Evolutionary conservation across 2,329 filamentous ascomycete species (phyloP), one percentile per base, ranked within the genome.

Genomic region (Botrytis byssoidea): DNA sequence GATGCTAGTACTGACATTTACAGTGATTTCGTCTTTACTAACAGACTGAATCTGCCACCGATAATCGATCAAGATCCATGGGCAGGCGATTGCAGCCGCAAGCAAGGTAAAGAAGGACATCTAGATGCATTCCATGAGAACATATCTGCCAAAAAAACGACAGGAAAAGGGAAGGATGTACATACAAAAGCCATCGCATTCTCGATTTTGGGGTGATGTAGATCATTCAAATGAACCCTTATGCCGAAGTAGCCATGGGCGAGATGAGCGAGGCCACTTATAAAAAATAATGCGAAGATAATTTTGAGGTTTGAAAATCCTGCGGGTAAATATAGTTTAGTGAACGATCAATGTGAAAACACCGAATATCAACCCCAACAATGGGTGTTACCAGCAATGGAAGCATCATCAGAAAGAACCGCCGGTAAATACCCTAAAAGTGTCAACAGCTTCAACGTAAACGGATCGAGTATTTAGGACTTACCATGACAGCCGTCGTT

Each of bases 91-190:
- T 29, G 51, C 51, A 29, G 51, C 51, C 6, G 51, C 51, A 29
- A 55, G 51, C 51, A 29, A 18, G 5, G 51, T 55, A 14, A 55
- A 55, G n/a, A 55, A 55, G n/a, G 51, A 55, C 7, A 55, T 29
- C 51, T 55, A 55, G 3, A 3, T 29, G n/a, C 51, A 29, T 8
- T 55, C 7, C 4, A 16, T 55, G 12, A 55, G 48, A 55, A 55
- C 48, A 55, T 29, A 10, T 16, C 0, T n/a, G 6, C 7, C 14
- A 29, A 29, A 8, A n/a, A 7, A 3, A 3, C 1, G 14, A n/a
- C 4, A 16, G 6, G 48, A 12, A 16, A 25, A 55, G 8, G 8
- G 51, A 55, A 55, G 5, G 6, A 8, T 4, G 2, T 55, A 18
- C 51, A 55, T 55, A 55, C 51, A 29, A 55, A 55, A 29, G n/a